Conservation (phyloP, 1,284 basidiomycete species). For the Cutaneotrichosporon mucoides region DNA sequence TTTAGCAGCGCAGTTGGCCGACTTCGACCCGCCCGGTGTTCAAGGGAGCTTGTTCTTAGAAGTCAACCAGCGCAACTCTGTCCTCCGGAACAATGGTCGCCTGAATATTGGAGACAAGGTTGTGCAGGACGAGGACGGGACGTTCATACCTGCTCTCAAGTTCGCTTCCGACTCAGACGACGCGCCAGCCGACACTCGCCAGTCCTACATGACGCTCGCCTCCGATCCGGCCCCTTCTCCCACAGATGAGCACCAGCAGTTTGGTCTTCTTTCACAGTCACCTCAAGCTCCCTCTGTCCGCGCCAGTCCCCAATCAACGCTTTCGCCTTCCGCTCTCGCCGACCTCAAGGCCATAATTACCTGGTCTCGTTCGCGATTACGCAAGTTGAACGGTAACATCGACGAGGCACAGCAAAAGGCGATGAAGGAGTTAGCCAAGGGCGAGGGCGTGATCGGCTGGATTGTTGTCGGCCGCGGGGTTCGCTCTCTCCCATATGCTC, state of each 20-base stretch:
- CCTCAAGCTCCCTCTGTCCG: no score
- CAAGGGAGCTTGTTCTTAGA: conserved; percentile 7
- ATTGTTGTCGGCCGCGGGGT: conserved; percentile 67
- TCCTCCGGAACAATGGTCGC: conserved; percentile 55
- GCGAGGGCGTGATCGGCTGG: conserved; percentile 61
- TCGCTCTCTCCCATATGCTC: conserved; percentile 59
- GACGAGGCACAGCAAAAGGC: conserved; percentile 59
- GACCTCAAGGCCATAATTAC: conserved; percentile 3
- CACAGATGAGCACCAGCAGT: background rate
- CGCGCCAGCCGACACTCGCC: background rate
- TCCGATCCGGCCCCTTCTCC: background rate
- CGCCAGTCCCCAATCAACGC: background rate
- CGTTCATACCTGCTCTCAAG: conserved; percentile 39
- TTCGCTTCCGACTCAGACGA: background rate
- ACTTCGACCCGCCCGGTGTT: conserved; percentile 1
- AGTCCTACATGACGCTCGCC: background rate
- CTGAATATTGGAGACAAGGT: conserved; percentile 64
- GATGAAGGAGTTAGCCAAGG: conserved; percentile 60
- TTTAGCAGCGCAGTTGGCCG: background rate
- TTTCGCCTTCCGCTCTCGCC: background rate
- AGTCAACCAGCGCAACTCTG: conserved; percentile 10
- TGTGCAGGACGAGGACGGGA: conserved; percentile 56
- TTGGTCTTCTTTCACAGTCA: no score
- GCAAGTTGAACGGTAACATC: conserved; percentile 63
- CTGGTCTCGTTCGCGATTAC: conserved; percentile 3